Evolutionary conservation across 129 eudicot species (phyloP).

Genomic region (Escallonia rubra): DNA sequence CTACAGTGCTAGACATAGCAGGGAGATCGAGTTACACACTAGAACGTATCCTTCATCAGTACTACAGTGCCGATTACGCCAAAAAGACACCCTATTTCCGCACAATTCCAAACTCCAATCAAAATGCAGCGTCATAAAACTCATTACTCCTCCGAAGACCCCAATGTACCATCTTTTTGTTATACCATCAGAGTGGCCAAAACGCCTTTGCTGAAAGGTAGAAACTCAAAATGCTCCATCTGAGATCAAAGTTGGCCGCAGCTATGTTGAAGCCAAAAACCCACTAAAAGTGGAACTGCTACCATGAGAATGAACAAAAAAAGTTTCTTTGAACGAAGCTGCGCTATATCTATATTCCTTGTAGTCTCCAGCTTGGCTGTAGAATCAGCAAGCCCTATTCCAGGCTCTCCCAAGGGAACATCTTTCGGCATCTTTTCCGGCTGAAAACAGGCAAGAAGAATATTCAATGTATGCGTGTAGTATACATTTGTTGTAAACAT

Average conservation of each 20-base stretch:
- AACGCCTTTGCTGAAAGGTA: not conserved
- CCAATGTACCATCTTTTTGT: not conserved
- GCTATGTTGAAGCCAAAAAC: conserved; percentile 23
- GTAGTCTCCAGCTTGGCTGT: conserved; percentile 22
- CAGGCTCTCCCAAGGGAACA: conserved; percentile 8
- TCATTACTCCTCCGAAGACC: no score
- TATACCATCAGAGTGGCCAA: not conserved
- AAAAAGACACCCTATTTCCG: no score
- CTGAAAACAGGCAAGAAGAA: conserved; percentile 22
- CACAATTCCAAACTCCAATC: no score
- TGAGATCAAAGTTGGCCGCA: conserved; percentile 3
- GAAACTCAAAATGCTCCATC: not conserved
- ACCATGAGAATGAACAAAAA: conserved; percentile 18
- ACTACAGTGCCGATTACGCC: no score
- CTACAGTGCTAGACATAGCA: no score
- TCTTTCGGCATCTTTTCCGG: conserved; percentile 10
- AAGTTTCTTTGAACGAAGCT: conserved; percentile 30
- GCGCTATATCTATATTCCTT: conserved; percentile 65
- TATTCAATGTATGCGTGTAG: conserved; percentile 8
- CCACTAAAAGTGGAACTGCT: conserved; percentile 30
- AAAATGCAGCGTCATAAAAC: no score
- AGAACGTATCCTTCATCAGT: no score
- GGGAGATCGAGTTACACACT: no score
- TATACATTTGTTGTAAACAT: not conserved
- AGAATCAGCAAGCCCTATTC: conserved; percentile 14